Base-by-base conservation (phyloP, 352 stramenopile genomes). In the Globisporangium cystogenes region DNA sequence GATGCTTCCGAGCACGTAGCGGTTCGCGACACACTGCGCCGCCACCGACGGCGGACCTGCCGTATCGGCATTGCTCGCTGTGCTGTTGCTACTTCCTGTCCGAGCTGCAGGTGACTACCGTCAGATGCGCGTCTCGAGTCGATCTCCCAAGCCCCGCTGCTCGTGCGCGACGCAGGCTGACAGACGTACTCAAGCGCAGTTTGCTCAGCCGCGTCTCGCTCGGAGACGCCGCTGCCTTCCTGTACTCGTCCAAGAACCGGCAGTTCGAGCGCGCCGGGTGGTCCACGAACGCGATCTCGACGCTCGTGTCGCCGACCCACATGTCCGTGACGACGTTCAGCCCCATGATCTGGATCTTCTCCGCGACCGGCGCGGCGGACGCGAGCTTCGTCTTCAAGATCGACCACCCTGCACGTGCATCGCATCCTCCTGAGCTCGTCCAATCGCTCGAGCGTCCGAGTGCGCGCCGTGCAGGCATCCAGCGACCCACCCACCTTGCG, bases 341-440 rank as follows among this genome's bases (percentile, higher is more conserved):
- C 3, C 80, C 75, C 75, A 93, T 86, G 7, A 66, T 79, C 41
- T 91, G 79, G 51, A 93, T 74, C 51, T 72, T 72, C 51, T 87
- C 82, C 0, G 82, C 82, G n/a, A 89, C 80, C 12, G 79, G 79
- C 24, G 76, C 78, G 3, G 80, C 79, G 1, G 78, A 74, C 8
- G 82, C 76, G 37, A 92, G 42, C 49, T 84, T 90, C 18, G 69
- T 90, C 68, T 89, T 90, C 35, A 92, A 45, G 40, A 89, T 85
- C 27, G 76, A 89, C 78, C 79, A 92, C 4, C 82, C 67, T 69
- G 36, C 14, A 4, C 11, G 53, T n/a, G 21, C 31, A 1, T 11
- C 7, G 31, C 31, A 11, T 36, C 31, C 11, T 11, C 12, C 7
- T 36, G 31, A 36, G 31, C 8, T 36, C 31, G 10, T 36, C 31